Evolutionary conservation across 1,284 basidiomycete species (phyloP).

Genomic region (Volvariella volvacea): DNA sequence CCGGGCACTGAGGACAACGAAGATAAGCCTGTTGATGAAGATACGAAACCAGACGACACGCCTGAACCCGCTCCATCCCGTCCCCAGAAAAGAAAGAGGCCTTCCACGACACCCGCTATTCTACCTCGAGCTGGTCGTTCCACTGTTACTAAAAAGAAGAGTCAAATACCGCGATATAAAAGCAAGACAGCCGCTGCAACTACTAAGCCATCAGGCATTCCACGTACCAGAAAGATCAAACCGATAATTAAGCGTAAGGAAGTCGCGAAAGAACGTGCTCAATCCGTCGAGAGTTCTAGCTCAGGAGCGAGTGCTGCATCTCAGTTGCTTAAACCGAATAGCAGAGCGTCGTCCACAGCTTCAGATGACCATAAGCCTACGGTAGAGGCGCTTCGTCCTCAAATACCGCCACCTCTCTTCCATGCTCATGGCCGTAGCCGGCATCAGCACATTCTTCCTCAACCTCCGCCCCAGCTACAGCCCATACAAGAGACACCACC

Average conservation of each 20-base stretch:
- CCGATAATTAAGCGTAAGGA: constrained; percentile 13
- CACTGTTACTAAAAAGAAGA: too few relatives aligned
- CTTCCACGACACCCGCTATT: too few relatives aligned
- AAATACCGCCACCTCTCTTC: constrained; percentile 14
- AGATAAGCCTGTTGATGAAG: too few relatives aligned
- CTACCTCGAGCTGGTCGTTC: too few relatives aligned
- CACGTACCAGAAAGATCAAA: constrained; percentile 9
- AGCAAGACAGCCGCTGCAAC: constrained; percentile 11
- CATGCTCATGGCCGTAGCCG: constrained; percentile 15
- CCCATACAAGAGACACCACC: not conserved
- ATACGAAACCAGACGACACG: too few relatives aligned
- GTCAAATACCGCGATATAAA: constrained; percentile 8
- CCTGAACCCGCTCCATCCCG: too few relatives aligned
- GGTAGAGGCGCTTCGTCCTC: not conserved
- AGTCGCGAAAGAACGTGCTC: constrained; percentile 18
- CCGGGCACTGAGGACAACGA: too few relatives aligned
- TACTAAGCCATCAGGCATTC: too few relatives aligned
- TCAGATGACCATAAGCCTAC: constrained; percentile 28
- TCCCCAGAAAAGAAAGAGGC: too few relatives aligned
- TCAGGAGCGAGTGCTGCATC: constrained; percentile 29
- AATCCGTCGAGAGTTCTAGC: constrained; percentile 21
- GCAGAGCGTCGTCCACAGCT: constrained; percentile 41
- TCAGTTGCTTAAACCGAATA: constrained; percentile 26
- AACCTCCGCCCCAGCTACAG: constrained; percentile 5
- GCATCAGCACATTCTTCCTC: constrained; percentile 1